These are phyloP conservation scores for Geotrichum ghanense DNA, from an alignment of 805 yeast genomes.

Conservation along the genomic window DNA sequence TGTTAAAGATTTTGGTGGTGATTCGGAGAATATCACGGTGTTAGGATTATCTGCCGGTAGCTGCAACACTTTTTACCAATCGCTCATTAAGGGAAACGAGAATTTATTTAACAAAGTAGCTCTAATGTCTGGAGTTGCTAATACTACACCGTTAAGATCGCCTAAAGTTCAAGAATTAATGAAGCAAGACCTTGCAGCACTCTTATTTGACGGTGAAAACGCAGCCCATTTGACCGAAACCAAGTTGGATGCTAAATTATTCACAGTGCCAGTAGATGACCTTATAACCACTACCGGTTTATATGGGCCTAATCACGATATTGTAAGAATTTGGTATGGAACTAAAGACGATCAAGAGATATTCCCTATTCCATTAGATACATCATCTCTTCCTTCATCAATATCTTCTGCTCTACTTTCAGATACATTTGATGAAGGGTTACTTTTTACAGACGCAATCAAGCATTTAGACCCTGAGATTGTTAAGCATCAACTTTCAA, in stretches of 20 bases:
- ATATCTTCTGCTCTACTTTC: background rate
- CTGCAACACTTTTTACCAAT: slow-evolving; percentile 31
- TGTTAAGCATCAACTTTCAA: background rate
- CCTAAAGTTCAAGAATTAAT: slow-evolving; percentile 2
- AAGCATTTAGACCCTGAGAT: background rate
- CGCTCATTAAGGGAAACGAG: slow-evolving; percentile 10
- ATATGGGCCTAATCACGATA: background rate
- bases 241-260: background rate
- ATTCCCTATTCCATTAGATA: background rate
- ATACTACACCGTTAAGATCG: slow-evolving; percentile 13
- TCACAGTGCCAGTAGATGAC: background rate
- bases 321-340: background rate
- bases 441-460: background rate
- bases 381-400: background rate
- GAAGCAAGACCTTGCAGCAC: background rate
- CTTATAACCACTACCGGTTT: background rate
- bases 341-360: background rate
- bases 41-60: slow-evolving; percentile 41
- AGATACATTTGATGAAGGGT: background rate
- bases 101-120: slow-evolving; percentile 18
- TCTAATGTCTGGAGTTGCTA: slow-evolving; percentile 20
- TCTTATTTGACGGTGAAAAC: background rate
- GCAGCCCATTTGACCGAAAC: background rate
- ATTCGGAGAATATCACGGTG: slow-evolving; percentile 31
- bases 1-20: slow-evolving; percentile 37